Percentiles rank a stretch among this genome's conserved stretches.
Evolutionary conservation across 139 green algal genomes (phyloP).

Genomic region (Gonium pectorale): DNA sequence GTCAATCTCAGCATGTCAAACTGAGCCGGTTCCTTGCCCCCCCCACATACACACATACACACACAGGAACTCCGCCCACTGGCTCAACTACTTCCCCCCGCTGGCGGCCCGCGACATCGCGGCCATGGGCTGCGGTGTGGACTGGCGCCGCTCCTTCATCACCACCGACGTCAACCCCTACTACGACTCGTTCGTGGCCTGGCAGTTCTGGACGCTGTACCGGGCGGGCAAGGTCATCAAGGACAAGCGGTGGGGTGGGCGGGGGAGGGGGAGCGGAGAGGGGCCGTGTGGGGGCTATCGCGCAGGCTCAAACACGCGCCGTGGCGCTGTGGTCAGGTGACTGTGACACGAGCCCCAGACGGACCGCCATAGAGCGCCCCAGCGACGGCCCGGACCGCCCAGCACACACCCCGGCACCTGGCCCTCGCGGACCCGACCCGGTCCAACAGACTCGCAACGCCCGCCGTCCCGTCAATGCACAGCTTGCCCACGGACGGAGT

Average conservation of each 20-base stretch:
- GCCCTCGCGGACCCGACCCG: too few species aligned
- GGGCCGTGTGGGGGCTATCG: not conserved
- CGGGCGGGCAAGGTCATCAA: slow-evolving; percentile 88
- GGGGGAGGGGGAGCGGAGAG: not conserved
- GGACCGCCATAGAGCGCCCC: too few species aligned
- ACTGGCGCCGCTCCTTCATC: slow-evolving; percentile 98
- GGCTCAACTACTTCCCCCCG: slow-evolving; percentile 96
- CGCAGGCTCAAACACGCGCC: too few species aligned
- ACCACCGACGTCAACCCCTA: slow-evolving; percentile 98
- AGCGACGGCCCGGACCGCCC: not conserved
- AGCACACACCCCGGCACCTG: too few species aligned
- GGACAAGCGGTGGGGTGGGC: slow-evolving; percentile 84
- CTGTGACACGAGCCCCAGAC: too few species aligned
- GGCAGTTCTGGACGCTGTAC: slow-evolving; percentile 95
- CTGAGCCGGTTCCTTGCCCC: too few species aligned
- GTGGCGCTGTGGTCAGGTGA: too few species aligned
- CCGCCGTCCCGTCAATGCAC: too few species aligned
- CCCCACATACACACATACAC: too few species aligned
- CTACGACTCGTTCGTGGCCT: slow-evolving; percentile 98
- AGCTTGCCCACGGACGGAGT: too few species aligned
- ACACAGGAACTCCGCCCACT: slow-evolving; percentile 87
- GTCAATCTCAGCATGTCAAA: too few species aligned
- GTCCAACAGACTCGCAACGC: too few species aligned
- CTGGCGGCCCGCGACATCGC: slow-evolving; percentile 89
- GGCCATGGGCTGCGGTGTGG: slow-evolving; percentile 95